Base-by-base conservation (phyloP, 2,329 filamentous ascomycete species). In the Phialophora chinensis region DNA sequence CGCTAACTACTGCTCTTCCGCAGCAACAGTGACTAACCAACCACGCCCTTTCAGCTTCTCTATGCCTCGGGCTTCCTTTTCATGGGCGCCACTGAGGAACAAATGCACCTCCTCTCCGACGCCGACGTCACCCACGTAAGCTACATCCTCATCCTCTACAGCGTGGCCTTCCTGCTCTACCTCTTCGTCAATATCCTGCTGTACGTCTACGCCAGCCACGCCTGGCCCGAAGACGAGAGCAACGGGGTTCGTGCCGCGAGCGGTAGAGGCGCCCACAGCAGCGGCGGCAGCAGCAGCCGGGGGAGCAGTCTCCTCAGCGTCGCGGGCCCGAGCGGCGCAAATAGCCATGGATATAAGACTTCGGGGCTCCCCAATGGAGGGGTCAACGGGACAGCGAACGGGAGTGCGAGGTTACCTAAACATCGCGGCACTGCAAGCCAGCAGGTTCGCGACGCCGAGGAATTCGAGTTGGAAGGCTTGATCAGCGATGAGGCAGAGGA, bases 1-100 rank as follows among this genome's bases (percentile, higher is more conserved):
- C n/a, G 20, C 3, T 7, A 61, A 61, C 52, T 63, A 67, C 75
- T 63, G 74, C 58, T 38, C 23, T 31, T 62, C 38, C 20, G 55
- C 3, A 3, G 58, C 55, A 7, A 49, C 29, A n/a, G 69, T 73
- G 44, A 72, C 75, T 77, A 70, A 78, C 63, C 14, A 57, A 38
- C n/a, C 10, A n/a, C 3, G 4, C 31, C 10, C 11, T 67, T 6
- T 70, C 74, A 96, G 93, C 85, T 98, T 49, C 86, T 99, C 31
- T 96, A 91, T 74, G 93, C 93, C 5, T 91, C 93, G 3, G 95
- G 95, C 1, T 97, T 98, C 80, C 85, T 99, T 49, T 99, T 99
- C 81, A 96, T 98, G 93, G 91, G 92, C 35, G 94, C 95, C 17
- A 98, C 93, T 0, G 95, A 98, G 77, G 93, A 99, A 80, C 95